These are phyloP conservation scores for Filobasidium wieringae DNA, from an alignment of 768 basidiomycete genomes.

Conservation along the genomic window DNA sequence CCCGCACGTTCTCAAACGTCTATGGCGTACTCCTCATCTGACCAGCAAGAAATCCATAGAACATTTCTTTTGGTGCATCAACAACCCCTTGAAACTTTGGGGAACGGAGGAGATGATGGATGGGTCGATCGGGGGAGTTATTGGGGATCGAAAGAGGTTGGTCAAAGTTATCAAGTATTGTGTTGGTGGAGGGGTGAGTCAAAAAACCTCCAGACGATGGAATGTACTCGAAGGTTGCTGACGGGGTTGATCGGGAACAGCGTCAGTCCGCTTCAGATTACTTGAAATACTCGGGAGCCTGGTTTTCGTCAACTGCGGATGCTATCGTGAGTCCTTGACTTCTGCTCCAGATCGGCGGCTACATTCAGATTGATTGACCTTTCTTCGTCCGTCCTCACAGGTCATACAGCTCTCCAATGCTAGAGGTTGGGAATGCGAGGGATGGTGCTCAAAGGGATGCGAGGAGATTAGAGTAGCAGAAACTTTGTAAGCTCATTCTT, in stretches of 20 bases:
- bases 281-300: background rate
- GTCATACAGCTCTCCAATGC: background rate
- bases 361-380: no score
- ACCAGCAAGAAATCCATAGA: slow-evolving; percentile 9
- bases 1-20: slow-evolving; percentile 11
- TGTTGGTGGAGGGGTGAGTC: slow-evolving; percentile 10
- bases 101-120: background rate
- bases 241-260: background rate
- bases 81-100: slow-evolving; percentile 9
- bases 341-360: no score
- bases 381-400: no score
- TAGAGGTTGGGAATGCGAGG: slow-evolving; percentile 6
- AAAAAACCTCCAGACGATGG: no score
- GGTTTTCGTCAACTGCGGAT: background rate
- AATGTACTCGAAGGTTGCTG: background rate
- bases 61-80: background rate
- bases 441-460: slow-evolving; percentile 13
- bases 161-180: background rate
- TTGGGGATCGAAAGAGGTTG: background rate
- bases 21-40: slow-evolving; percentile 3
- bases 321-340: background rate
- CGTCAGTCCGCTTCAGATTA: slow-evolving; percentile 3
- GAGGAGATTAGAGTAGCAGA: background rate
- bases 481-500: background rate
- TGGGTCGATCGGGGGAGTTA: background rate